Evolutionary conservation across 306 rosid genomes (phyloP), one percentile per base, ranked within the genome.

Genomic region (Gynostemma pentaphyllum): DNA sequence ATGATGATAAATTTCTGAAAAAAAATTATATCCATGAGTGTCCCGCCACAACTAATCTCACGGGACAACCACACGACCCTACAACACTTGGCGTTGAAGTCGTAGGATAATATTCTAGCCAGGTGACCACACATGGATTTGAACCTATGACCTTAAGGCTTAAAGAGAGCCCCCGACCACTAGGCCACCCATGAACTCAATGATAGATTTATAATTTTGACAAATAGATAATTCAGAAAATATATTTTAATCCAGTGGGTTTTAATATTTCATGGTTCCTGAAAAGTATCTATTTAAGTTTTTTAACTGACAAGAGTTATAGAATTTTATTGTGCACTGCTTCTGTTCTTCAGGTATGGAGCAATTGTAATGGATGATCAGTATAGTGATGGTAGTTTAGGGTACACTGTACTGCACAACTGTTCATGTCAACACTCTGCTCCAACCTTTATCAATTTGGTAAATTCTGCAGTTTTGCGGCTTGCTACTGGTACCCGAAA

Each of bases 341-440:
- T 22, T 59, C 4, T 59, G 65, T 45, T 76, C 14, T 23, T 44
- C 72, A 92, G 98, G 86, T 92, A 92, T 76, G 98, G 96, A 66
- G 96, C 98, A 28, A 73, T 92, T 72, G 75, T 92, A 70, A 86
- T 92, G 95, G 95, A 88, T 69, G 88, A 82, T 62, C 87, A 56
- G 79, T 73, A 75, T 60, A 71, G 51, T 51, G 98, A 92, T 81
- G 96, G 95, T 66, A 86, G 94, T 71, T 64, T 92, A 73, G 94
- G 96, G 75, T 92, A 92, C 85, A 85, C 98, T 49, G 90, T 88
- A 59, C 81, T 92, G 24, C 98, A 92, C 76, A 92, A 92, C 75
- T 70, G 80, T 73, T 81, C 98, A 71, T 88, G 98, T 79, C 95
- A 92, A 75, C 98, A 92, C 82, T 76, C 90, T 78, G 96, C 81